Base-by-base conservation (phyloP, 495 filamentous ascomycete genomes). In the Neurospora pannonica region DNA sequence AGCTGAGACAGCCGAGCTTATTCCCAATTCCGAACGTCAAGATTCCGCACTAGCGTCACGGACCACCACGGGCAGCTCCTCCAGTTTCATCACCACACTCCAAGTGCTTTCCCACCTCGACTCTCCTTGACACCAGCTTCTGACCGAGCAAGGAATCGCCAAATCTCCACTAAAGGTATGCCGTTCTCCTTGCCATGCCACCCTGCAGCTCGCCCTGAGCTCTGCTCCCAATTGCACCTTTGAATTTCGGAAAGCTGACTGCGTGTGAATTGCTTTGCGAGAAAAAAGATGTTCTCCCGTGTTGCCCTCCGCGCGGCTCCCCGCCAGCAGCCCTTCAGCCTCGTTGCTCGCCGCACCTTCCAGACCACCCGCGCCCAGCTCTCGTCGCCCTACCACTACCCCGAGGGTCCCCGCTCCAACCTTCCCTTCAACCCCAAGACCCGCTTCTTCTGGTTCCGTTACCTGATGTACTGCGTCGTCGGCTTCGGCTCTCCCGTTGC, bases 341-440 rank as follows among this genome's bases (percentile, higher is more conserved):
- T 90, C 79, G 88, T 94, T 84, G 89, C 91, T 88, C 93, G 95
- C 86, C 95, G 96, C 81, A 94, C 92, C 85, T 97, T 99, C 90
- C 91, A 94, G 84, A 90, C 93, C 81, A 97, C 95, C 82, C 92
- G 93, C 77, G 85, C 92, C 82, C 95, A 92, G 84, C 85, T 96
- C 77, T 89, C 89, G 74, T 96, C 93, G 80, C 94, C 94, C 37
- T 97, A 97, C 89, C 96, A 99, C 88, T 99, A 99, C 87, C 92
- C 95, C 75, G 97, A 98, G 88, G 97, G 96, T 72, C 96, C 97
- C 79, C 90, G 90, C 81, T 90, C 88, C 87, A 98, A 97, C 88
- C 85, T 99, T 74, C 96, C 96, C 75, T 99, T 99, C 91, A 97
- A 99, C 88, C 91, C 97, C 77, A 85, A 92, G 85, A 97, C 92